These are phyloP conservation scores for Multifurca ochricompacta DNA, from an alignment of 768 basidiomycete genomes.

Conservation along the genomic window DNA sequence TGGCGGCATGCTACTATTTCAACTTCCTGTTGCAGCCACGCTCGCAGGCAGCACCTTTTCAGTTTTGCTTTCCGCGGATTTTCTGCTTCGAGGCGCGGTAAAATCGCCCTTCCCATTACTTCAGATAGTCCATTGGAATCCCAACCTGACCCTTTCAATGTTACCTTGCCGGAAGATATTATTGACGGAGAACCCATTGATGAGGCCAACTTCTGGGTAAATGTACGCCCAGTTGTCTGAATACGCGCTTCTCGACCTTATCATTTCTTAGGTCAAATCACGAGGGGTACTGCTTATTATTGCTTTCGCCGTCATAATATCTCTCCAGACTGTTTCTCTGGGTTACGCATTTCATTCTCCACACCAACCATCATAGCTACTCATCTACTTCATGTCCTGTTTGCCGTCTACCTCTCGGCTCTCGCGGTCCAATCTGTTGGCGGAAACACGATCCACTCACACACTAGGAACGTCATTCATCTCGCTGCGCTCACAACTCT, in stretches of 20 bases:
- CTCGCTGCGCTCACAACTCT: slow-evolving; percentile 47
- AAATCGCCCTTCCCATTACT: slow-evolving; percentile 42
- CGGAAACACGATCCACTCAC: slow-evolving; percentile 32
- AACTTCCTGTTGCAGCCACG: slow-evolving; percentile 44
- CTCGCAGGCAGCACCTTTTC: slow-evolving; percentile 37
- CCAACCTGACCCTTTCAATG: slow-evolving; percentile 53
- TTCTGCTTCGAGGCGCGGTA: slow-evolving; percentile 37
- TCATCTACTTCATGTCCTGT: slow-evolving; percentile 40
- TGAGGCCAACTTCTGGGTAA: slow-evolving; percentile 51
- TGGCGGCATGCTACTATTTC: slow-evolving; percentile 49
- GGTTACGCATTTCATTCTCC: slow-evolving; percentile 42
- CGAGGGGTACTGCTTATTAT: slow-evolving; percentile 27
- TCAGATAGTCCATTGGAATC: slow-evolving; percentile 23
- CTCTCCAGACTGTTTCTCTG: slow-evolving; percentile 44
- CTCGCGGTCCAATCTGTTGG: slow-evolving; percentile 45
- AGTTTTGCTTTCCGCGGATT: slow-evolving; percentile 41
- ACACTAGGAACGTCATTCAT: slow-evolving; percentile 43
- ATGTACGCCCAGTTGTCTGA: slow-evolving; percentile 31
- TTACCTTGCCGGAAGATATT: slow-evolving; percentile 64
- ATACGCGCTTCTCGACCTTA: neutral
- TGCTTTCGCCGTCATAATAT: slow-evolving; percentile 41
- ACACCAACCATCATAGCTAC: slow-evolving; percentile 29
- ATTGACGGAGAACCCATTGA: slow-evolving; percentile 61
- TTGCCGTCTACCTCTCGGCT: slow-evolving; percentile 52
- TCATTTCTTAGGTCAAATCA: neutral